Base-by-base conservation (phyloP, 176 grass and related monocot species). In the Paspalum notatum region DNA sequence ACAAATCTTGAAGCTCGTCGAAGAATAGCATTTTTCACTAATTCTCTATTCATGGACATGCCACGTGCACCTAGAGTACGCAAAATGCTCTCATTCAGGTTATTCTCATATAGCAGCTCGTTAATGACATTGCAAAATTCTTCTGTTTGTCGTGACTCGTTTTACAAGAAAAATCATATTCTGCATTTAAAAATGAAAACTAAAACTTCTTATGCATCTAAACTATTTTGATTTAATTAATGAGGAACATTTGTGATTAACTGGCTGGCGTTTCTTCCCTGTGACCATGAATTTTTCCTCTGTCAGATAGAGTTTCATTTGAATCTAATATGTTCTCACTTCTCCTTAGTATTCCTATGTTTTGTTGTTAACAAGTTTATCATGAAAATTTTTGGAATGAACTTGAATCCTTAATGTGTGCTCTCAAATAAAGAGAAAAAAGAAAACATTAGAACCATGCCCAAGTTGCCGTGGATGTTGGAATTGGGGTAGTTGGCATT, bases 21-120 rank as follows among this genome's bases (percentile, higher is more conserved):
- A 64, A 94, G 95, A 81, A 98, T 98, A 85, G 88, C 92, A 79
- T 94, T 98, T 84, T 98, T 98, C 65, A 91, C 95, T 75, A 98
- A 98, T 83, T 98, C 95, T 62, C 84, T 98, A 65, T 98, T 98
- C 84, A 98, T 98, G 95, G 92, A 94, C 63, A 98, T 98, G 81
- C 95, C 95, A 68, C 90, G 90, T 62, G 95, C 95, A 60, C 95
- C 95, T 87, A 85, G 88, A 74, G 90, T 98, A 65, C 80, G 90
- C 54, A 98, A 98, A 88, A 98, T 98, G 95, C 78, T 98, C n/a
- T 93, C 95, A 67, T 98, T 94, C 90, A 98, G 95, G 95, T 98
- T 87, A 62, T 73, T 83, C 49, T 73, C 54, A 17, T 75, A 32
- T 66, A 85, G 53, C 41, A 81, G 45, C 58, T 58, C 65, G 37